phyloP scores from a whole-genome alignment of 116 monocot genomes.

The Posidonia oceanica region DNA sequence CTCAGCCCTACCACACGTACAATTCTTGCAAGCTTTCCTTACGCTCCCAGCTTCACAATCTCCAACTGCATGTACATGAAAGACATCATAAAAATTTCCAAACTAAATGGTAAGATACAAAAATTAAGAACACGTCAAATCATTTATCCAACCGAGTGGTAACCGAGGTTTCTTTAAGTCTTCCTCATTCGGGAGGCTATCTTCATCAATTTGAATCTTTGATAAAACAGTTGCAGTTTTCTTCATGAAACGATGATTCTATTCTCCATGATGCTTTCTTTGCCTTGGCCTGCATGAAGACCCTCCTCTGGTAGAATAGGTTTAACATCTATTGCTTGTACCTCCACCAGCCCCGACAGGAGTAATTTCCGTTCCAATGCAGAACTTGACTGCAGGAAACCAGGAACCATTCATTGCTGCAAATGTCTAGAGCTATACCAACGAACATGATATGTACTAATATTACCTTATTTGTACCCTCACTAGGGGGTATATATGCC shows the following conservation, averaged over 20 bases:
- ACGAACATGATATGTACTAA: background rate
- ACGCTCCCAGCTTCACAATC: conserved; percentile 84
- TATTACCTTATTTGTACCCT: conserved; percentile 26
- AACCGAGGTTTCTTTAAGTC: conserved; percentile 84
- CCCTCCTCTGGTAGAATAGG: conserved; percentile 9
- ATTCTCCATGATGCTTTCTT: conserved; percentile 78
- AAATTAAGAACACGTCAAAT: background rate
- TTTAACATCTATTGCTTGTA: conserved; percentile 15
- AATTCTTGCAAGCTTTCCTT: conserved; percentile 98
- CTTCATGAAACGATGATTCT: conserved; percentile 73
- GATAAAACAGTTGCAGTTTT: conserved; percentile 40
- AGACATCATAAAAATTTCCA: background rate
- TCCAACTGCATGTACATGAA: conserved; percentile 33
- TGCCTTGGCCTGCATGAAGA: conserved; percentile 42
- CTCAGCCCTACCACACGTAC: conserved; percentile 88
- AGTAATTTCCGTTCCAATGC: conserved; percentile 23
- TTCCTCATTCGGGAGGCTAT: conserved; percentile 79
- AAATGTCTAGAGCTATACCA: background rate
- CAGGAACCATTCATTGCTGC: background rate
- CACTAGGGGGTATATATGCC: conserved; percentile 7
- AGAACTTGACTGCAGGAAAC: conserved; percentile 16
- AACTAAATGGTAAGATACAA: background rate
- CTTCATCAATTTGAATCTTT: conserved; percentile 83
- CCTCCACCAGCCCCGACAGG: conserved; percentile 39
- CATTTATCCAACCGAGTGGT: conserved; percentile 38